Conservation (phyloP, 495 filamentous ascomycete species). For the Podospora fimiseda region DNA sequence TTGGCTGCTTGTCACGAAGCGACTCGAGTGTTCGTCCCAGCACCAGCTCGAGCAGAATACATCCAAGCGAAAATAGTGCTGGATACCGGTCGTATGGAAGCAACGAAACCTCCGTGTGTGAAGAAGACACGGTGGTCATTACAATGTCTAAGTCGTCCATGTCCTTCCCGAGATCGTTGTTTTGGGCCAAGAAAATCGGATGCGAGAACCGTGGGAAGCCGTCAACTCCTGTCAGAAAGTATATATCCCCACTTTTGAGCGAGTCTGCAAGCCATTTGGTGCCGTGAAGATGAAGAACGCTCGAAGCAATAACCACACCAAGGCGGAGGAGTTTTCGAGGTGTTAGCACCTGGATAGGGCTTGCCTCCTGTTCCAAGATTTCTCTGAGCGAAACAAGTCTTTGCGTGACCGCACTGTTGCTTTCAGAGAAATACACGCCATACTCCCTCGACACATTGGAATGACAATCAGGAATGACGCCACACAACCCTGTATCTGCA, state of each 20-base stretch:
- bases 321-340: constrained; percentile 18
- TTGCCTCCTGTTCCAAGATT: constrained; percentile 3
- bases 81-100: neutral
- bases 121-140: neutral
- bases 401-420: constrained; percentile 1
- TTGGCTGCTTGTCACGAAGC: neutral
- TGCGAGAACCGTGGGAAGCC: neutral
- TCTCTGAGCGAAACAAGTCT: constrained; percentile 5
- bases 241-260: constrained; percentile 19
- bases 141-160: neutral
- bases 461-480: neutral
- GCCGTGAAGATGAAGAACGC: constrained; percentile 23
- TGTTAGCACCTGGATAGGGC: neutral
- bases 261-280: constrained; percentile 20
- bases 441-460: neutral
- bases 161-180: neutral
- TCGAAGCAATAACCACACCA: constrained; percentile 21
- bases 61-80: neutral
- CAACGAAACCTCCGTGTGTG: neutral
- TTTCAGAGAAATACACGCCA: neutral
- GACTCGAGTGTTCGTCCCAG: neutral
- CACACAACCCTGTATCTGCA: too few relatives aligned
- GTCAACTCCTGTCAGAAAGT: constrained; percentile 14
- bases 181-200: neutral
- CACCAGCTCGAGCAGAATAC: neutral